Evolutionary conservation across 768 basidiomycete species (phyloP), one percentile per base, ranked within the genome.

Genomic region (Tricholoma sp.): DNA sequence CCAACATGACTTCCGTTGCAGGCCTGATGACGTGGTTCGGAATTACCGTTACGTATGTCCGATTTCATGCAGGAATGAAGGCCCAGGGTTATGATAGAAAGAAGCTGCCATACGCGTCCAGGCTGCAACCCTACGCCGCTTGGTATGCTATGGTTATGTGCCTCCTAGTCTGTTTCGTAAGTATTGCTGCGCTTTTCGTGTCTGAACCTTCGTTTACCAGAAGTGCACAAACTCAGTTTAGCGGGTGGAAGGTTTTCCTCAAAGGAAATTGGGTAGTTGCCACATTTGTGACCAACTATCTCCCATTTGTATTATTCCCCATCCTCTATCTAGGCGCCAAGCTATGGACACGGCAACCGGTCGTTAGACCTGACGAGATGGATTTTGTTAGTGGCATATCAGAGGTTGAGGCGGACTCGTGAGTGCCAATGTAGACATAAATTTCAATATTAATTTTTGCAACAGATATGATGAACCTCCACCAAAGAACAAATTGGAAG

Each of bases 31-130:
- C 88, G 4, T 94, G 91, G 91, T 84, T 84, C 58, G 86, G 84
- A 52, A 93, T 94, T 67, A 79, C 75, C 54, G 35, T 91, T 54
- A 88, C 87, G 12, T 92, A 91, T 67, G 60, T 91, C 54, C 87
- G 94, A 50, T 98, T 97, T 80, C 80, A 92, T 70, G 69, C 78
- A n/a, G 96, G 94, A 57, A 66, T 89, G 74, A 86, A 87, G 67
- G 83, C 67, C 2, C 96, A 98, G 67, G 91, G 91, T 10, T 82
- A 87, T 64, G 80, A 89, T 65, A 81, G 95, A 47, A 72, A 54
- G 12, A 79, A 72, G 5, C 78, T 98, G 4, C 94, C 95, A 0
- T 98, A 83, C 71, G 66, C 71, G 8, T 83, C 86, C 14, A 71
- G 64, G 14, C 55, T 94, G 7, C 88, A 92, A 64, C 90, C 90